These are phyloP conservation scores for Erigeron philadelphicus DNA, from an alignment of 140 eudicot species.

Conservation along the genomic window DNA sequence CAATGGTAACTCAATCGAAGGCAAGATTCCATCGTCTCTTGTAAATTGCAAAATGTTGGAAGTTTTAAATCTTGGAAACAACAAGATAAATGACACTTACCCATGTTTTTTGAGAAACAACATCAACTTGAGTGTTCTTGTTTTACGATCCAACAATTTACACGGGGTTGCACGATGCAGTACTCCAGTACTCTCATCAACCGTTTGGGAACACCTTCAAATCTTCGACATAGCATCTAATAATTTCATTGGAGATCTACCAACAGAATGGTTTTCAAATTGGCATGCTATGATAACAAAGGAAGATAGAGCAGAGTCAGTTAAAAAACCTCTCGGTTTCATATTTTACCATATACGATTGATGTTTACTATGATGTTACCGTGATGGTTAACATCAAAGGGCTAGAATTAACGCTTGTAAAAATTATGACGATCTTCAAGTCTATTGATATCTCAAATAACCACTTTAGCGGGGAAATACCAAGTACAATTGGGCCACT, in stretches of 20 bases:
- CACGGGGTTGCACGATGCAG: slow-evolving; percentile 28
- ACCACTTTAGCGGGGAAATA: background rate
- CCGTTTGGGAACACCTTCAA: slow-evolving; percentile 43
- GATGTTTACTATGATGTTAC: slow-evolving; percentile 25
- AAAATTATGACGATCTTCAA: slow-evolving; percentile 55
- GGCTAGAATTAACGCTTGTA: slow-evolving; percentile 39
- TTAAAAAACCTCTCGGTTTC: slow-evolving; percentile 21
- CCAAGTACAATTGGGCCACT: background rate
- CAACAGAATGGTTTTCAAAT: background rate
- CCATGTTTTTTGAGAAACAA: slow-evolving; percentile 30
- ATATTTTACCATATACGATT: background rate
- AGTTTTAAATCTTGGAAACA: slow-evolving; percentile 35
- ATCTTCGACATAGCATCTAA: slow-evolving; percentile 52
- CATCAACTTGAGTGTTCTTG: slow-evolving; percentile 32
- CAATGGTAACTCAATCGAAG: slow-evolving; percentile 30
- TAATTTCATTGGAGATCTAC: slow-evolving; percentile 25
- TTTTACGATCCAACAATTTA: slow-evolving; percentile 36
- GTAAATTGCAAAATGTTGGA: slow-evolving; percentile 31
- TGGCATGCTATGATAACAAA: slow-evolving; percentile 21
- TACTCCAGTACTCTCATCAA: background rate
- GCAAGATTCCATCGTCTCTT: background rate
- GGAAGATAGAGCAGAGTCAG: background rate
- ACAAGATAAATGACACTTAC: slow-evolving; percentile 30
- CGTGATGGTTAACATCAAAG: slow-evolving; percentile 29
- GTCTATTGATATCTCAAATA: background rate